These are phyloP conservation scores for Podospora tetraspora DNA, from an alignment of 495 filamentous ascomycete genomes.

Conservation along the genomic window DNA sequence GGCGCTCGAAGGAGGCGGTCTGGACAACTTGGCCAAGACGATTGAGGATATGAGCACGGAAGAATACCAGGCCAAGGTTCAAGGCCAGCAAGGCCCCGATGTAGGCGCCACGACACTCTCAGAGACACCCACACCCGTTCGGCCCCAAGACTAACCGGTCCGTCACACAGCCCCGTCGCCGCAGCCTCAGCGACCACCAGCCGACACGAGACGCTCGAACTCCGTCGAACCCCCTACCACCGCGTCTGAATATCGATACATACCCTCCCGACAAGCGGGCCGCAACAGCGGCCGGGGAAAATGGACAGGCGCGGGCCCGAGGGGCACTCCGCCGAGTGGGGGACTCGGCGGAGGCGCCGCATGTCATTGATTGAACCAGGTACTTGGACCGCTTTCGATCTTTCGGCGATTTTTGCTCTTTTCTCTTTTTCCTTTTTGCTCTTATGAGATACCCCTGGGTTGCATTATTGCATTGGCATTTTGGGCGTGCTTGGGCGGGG, in stretches of 20 bases:
- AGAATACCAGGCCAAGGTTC: background rate
- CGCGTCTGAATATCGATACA: background rate
- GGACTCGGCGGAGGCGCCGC: slow-evolving; percentile 20
- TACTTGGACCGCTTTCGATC: background rate
- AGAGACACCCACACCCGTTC: background rate
- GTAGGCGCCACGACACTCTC: background rate
- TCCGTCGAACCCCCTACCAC: background rate
- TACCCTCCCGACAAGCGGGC: background rate
- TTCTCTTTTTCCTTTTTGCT: slow-evolving; percentile 3
- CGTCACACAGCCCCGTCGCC: background rate
- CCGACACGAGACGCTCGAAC: too few relatives aligned
- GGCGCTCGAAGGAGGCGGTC: background rate
- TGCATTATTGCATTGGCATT: slow-evolving; percentile 14
- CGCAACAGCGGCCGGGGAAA: background rate
- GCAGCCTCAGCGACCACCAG: too few relatives aligned
- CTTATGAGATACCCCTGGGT: slow-evolving; percentile 18
- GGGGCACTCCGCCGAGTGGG: slow-evolving; percentile 11
- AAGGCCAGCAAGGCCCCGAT: background rate
- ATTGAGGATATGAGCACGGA: background rate
- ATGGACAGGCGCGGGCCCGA: background rate
- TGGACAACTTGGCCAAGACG: slow-evolving; percentile 1
- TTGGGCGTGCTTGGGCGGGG: background rate
- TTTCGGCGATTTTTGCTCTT: background rate
- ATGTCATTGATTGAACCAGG: slow-evolving; percentile 15
- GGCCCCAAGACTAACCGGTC: background rate